Conservation (phyloP, 805 yeast species). For the Sugiyamaella mastotermitis region DNA sequence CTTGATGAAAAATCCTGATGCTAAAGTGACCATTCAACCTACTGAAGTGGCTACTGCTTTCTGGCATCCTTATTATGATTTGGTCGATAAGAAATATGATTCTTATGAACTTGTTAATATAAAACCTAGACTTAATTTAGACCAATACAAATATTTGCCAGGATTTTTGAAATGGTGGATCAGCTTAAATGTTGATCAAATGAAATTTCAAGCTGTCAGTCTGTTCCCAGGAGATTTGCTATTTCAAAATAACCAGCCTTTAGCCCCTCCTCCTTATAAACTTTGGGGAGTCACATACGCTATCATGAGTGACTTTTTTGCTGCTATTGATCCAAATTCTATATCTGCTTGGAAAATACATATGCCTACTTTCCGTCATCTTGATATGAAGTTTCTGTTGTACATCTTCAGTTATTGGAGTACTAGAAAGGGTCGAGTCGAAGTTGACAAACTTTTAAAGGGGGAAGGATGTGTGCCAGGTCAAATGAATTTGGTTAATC, state of each 20-base stretch:
- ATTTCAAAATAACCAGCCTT: slow-evolving; percentile 6
- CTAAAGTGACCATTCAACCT: slow-evolving; percentile 24
- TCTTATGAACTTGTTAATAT: slow-evolving; percentile 20
- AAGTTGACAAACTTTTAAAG: slow-evolving; percentile 2
- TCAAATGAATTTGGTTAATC: slow-evolving; percentile 21
- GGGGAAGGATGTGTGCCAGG: slow-evolving; percentile 11
- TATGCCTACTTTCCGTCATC: slow-evolving; percentile 22
- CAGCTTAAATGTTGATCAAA: slow-evolving; percentile 20
- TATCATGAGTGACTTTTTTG: slow-evolving; percentile 28
- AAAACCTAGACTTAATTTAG: slow-evolving; percentile 18
- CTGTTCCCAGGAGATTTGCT: slow-evolving; percentile 15
- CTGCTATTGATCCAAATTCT: slow-evolving; percentile 20
- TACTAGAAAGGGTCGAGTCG: not conserved
- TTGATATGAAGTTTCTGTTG: slow-evolving; percentile 23
- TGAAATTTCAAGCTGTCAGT: slow-evolving; percentile 26
- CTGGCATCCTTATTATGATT: slow-evolving; percentile 30
- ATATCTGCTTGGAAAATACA: slow-evolving; percentile 5
- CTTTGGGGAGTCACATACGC: slow-evolving; percentile 36
- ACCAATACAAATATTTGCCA: slow-evolving; percentile 1
- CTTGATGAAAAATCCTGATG: slow-evolving; percentile 20
- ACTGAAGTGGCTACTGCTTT: slow-evolving; percentile 33
- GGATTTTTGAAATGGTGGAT: not conserved
- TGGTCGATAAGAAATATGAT: slow-evolving; percentile 18
- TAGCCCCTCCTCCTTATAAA: slow-evolving; percentile 23
- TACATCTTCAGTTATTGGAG: slow-evolving; percentile 2